These are phyloP conservation scores for Schoenoplectus tabernaemontani DNA, from an alignment of 202 grass and related monocot species.

Conservation along the genomic window DNA sequence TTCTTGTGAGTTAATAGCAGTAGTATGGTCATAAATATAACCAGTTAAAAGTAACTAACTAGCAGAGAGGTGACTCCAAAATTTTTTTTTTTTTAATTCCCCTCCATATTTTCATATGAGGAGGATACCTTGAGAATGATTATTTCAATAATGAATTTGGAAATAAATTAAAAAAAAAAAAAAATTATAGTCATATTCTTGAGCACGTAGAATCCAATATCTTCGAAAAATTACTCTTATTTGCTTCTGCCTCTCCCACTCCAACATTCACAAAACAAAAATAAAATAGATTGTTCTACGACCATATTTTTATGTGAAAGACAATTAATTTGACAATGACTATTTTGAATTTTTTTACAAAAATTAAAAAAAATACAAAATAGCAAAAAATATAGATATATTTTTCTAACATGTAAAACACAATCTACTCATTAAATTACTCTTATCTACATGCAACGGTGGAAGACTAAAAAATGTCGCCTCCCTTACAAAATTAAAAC, in stretches of 20 bases:
- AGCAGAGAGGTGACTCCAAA: not conserved
- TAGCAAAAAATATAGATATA: too few species aligned
- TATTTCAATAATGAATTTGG: not conserved
- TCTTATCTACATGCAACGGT: too few species aligned
- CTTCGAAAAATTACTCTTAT: not conserved
- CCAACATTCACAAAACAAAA: not conserved
- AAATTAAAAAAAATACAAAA: too few species aligned
- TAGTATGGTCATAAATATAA: too few species aligned
- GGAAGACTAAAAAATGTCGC: too few species aligned
- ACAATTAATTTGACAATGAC: too few species aligned
- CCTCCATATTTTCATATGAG: not conserved
- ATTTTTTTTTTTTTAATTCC: not conserved
- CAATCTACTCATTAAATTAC: too few species aligned
- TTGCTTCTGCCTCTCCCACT: not conserved
- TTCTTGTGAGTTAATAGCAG: too few species aligned
- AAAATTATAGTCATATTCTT: not conserved
- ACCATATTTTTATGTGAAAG: too few species aligned
- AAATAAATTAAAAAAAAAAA: not conserved
- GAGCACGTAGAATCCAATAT: not conserved
- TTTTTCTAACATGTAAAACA: too few species aligned
- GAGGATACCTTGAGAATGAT: not conserved
- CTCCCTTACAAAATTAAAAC: not conserved
- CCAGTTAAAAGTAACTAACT: too few species aligned
- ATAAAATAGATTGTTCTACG: not conserved
- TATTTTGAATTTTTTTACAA: too few species aligned